Base-by-base conservation (phyloP, 768 basidiomycete species). In the Punctularia strigosozonata region DNA sequence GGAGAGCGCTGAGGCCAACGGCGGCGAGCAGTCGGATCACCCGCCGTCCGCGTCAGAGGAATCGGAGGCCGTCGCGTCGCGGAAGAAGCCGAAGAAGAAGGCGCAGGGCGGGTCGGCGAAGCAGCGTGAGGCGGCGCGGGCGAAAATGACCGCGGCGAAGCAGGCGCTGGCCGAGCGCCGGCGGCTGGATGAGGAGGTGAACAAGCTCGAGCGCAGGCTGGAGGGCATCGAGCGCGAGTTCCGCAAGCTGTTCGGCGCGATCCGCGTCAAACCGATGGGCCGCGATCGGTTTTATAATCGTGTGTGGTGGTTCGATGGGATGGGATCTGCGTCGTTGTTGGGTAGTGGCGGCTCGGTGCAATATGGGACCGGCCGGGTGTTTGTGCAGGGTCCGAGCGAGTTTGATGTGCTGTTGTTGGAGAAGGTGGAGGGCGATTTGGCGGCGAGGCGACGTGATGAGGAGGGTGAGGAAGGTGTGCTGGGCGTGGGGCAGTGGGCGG, bases 221-320 rank as follows among this genome's bases (percentile, higher is more conserved):
- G 87, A 91, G 50, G 73, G 70, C 36, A 85, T 94, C 45, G 92
- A 97, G 54, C 80, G 88, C 32, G 94, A 98, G 45, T 99, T 98
- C 64, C 70, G 95, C 46, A 83, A 91, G 56, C 69, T 88, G 36
- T 66, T 89, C 30, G 86, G 88, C 40, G 77, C 81, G 5, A 73
- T 91, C 36, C 73, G 95, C 38, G 80, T 87, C 17, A 84, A 89
- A 51, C 89, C 92, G 2, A 52, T 98, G 37, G 95, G 95, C 12
- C 72, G 74, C 45, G 95, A 99, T 55, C 72, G 95, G 38, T 99
- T 97, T 60, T 84, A 86, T 52, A 94, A 95, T 55, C 77, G 87
- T 23, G 68, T 95, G 43, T 99, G 94, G 94, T 99, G 94, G 94
- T 88, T 97, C 54, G 94, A 99, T 59, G 94, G 94, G 7, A 74